Evolutionary conservation across 2,329 filamentous ascomycete genomes (phyloP), one percentile per base, ranked within the genome.

Genomic region (Rosellinia necatrix): DNA sequence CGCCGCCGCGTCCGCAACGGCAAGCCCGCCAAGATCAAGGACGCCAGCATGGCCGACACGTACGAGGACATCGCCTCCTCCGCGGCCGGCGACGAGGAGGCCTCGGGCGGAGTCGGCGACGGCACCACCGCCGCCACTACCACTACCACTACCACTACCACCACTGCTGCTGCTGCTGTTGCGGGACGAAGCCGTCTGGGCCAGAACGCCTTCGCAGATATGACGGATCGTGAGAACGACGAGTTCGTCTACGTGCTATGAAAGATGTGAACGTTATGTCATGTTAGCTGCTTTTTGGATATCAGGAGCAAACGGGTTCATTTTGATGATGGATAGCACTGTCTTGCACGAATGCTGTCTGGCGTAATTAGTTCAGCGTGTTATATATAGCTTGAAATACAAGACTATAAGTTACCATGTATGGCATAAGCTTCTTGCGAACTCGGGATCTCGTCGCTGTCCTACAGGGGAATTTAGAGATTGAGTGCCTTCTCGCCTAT

Each of bases 181-280:
- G 41, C 15, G 2, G 37, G 17, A 15, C 50, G 49, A 12, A 41
- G 65, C 2, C 70, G 68, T 44, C 64, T 81, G 10, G 81, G 81
- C 5, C 73, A 77, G 12, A 76, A 80, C 49, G 79, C 78, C 0
- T 82, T 82, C 50, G 64, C 79, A 59, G 86, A 89, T 68, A 58
- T 87, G 64, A 88, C 86, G 1, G 86, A 89, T 67, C 72, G 78
- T n/a, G 73, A 86, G 72, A 89, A 89, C 63, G 84, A 89, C 52
- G 85, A 88, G 66, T 88, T 88, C 72, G 77, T 86, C 1, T 65
- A 65, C 21, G 44, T 65, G 17, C 25, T 65, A 27, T 65, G 49
- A 49, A 17, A 13, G 19, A 30, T 15, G n/a, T 40, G 22, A 17
- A 21, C 12, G 2, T 15, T 27, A 24, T 21, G 29, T 32, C 21